A percentile compares a stretch with the other conserved stretches of the same genome.
phyloP scores from a whole-genome alignment of 208 protist genomes.

The Herpetomonas samuelpessoai region DNA sequence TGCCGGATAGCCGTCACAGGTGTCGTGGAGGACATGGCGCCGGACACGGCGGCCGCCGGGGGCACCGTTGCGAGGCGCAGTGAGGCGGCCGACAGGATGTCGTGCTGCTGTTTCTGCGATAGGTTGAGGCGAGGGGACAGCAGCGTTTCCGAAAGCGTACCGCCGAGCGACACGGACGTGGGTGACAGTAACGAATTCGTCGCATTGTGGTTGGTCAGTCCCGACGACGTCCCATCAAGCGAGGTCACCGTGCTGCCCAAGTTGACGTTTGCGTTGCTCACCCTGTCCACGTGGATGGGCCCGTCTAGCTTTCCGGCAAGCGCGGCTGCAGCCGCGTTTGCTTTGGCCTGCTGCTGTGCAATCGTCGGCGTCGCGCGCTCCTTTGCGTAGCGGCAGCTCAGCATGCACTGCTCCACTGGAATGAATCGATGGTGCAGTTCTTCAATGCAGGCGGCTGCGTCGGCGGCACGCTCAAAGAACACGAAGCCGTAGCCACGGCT shows the following conservation, averaged over 20 bases:
- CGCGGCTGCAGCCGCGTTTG: neutral
- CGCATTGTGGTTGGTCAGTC: neutral
- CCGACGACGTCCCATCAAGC: neutral
- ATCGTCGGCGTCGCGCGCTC: conserved; percentile 55
- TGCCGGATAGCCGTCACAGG: too few species aligned
- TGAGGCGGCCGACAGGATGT: too few species aligned
- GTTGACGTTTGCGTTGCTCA: neutral
- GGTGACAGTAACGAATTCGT: neutral
- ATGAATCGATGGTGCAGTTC: conserved; percentile 17
- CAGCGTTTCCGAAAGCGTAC: neutral
- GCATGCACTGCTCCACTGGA: conserved; percentile 17
- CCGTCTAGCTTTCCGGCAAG: neutral
- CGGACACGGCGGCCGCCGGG: neutral
- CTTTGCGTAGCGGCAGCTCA: conserved; percentile 56
- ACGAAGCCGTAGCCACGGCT: conserved; percentile 69
- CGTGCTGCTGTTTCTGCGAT: too few species aligned
- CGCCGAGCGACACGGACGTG: neutral
- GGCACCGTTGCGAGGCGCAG: too few species aligned
- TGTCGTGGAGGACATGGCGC: neutral
- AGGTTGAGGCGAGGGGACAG: neutral
- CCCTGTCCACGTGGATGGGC: neutral
- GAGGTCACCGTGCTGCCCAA: neutral
- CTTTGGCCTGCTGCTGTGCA: conserved; percentile 11
- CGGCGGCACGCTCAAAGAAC: conserved; percentile 38
- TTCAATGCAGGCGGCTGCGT: conserved; percentile 38